These are phyloP conservation scores for Tetragonia tetragonoides DNA, from an alignment of 148 eudicot species.

Conservation along the genomic window DNA sequence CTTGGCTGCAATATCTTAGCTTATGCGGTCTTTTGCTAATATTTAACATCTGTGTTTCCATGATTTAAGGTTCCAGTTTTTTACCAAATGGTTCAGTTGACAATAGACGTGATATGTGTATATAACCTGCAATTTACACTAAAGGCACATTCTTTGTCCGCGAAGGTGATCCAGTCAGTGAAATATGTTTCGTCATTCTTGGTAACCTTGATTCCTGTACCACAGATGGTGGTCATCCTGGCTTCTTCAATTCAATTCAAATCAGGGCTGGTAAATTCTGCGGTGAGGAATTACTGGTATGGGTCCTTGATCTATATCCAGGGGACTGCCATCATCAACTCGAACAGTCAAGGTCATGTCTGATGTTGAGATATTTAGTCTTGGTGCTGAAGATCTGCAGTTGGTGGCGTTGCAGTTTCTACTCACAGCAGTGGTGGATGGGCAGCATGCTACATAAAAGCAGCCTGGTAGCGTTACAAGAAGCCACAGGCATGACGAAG, in stretches of 20 bases:
- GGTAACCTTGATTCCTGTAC: conserved; percentile 60
- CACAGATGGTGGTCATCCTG: conserved; percentile 64
- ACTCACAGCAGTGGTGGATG: conserved; percentile 67
- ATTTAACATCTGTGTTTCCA: neutral
- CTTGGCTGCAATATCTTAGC: too few species aligned
- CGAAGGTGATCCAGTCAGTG: conserved; percentile 63
- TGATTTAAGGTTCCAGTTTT: conserved; percentile 54
- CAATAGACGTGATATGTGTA: conserved; percentile 66
- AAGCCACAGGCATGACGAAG: conserved; percentile 22
- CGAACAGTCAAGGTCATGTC: conserved; percentile 55
- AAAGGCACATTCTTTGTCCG: conserved; percentile 56
- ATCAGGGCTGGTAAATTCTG: conserved; percentile 60
- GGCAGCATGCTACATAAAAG: conserved; percentile 68
- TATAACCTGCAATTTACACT: conserved; percentile 49
- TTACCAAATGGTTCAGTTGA: conserved; percentile 60
- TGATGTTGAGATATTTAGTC: conserved; percentile 63
- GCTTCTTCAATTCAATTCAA: conserved; percentile 49
- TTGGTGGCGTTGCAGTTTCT: conserved; percentile 55
- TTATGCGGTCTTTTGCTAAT: too few species aligned
- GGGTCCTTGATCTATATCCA: conserved; percentile 47
- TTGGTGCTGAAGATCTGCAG: conserved; percentile 47
- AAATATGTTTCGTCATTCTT: conserved; percentile 61
- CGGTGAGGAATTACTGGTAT: conserved; percentile 66
- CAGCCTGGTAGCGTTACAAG: conserved; percentile 49
- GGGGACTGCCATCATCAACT: conserved; percentile 47